These are phyloP conservation scores for Circinella umbellata DNA, from an alignment of 371 early-diverging fungal species.

Conservation along the genomic window DNA sequence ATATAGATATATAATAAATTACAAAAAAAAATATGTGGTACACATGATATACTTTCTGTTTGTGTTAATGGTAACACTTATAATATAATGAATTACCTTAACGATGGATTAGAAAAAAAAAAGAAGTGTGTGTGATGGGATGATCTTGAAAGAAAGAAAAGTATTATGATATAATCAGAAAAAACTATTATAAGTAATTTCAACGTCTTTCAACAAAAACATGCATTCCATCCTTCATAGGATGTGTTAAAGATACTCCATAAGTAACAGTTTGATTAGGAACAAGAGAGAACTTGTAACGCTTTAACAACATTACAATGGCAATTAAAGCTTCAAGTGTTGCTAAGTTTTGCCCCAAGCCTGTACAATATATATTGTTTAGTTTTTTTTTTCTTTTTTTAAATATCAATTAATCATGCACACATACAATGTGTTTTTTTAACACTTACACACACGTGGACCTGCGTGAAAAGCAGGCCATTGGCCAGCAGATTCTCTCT, in stretches of 20 bases:
- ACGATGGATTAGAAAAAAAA: too few species aligned
- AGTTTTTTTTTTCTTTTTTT: too few species aligned
- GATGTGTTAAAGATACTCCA: slow-evolving; percentile 45
- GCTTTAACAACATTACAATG: slow-evolving; percentile 49
- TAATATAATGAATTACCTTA: too few species aligned
- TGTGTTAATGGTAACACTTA: too few species aligned
- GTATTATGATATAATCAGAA: too few species aligned
- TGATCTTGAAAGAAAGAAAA: too few species aligned
- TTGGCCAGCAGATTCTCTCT: slow-evolving; percentile 32
- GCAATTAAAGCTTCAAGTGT: slow-evolving; percentile 57
- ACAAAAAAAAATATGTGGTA: too few species aligned
- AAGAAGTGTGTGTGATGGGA: too few species aligned
- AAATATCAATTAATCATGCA: too few species aligned
- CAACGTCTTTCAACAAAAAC: slow-evolving; percentile 40
- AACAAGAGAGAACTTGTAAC: slow-evolving; percentile 49
- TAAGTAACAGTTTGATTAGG: slow-evolving; percentile 48
- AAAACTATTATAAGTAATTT: not conserved
- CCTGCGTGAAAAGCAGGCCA: slow-evolving; percentile 63
- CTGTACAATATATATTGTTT: too few species aligned
- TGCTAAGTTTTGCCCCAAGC: slow-evolving; percentile 50
- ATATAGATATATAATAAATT: too few species aligned
- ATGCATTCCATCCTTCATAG: slow-evolving; percentile 55
- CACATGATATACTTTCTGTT: too few species aligned
- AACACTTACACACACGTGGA: slow-evolving; percentile 20
- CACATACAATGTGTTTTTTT: not conserved